These are phyloP conservation scores for Aspergillus thermomutatus DNA, from an alignment of 2,329 filamentous ascomycete species.

Conservation along the genomic window DNA sequence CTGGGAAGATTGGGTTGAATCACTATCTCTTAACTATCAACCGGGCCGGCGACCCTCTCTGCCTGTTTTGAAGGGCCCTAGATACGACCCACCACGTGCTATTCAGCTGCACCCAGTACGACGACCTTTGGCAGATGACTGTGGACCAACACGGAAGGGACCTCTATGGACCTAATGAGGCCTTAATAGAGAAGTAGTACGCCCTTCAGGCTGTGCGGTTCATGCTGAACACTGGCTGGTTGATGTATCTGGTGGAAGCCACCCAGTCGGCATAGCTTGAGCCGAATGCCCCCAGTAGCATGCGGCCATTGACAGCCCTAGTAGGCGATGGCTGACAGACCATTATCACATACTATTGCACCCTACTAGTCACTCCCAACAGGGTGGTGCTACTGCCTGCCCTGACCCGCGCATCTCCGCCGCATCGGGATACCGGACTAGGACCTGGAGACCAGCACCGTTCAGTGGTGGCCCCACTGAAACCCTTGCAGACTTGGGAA, in stretches of 20 bases:
- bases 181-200: background rate
- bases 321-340: background rate
- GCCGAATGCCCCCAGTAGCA: background rate
- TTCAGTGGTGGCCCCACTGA: too few relatives aligned
- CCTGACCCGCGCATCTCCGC: too few relatives aligned
- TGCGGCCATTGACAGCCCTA: background rate
- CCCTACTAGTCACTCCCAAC: background rate
- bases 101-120: background rate
- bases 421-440: too few relatives aligned
- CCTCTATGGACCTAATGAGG: background rate
- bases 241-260: background rate
- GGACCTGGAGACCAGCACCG: too few relatives aligned
- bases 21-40: background rate
- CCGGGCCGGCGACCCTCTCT: background rate
- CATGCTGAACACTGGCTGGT: background rate
- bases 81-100: background rate
- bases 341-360: background rate
- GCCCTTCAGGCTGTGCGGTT: rapidly evolving
- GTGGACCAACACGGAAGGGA: background rate
- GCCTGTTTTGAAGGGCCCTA: background rate
- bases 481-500: too few relatives aligned
- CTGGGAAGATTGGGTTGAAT: background rate
- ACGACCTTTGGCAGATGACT: background rate
- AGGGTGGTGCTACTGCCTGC: background rate
- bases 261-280: background rate